Conservation (phyloP, 352 stramenopile genomes). For the Hyaloperonospora arabidopsidis region DNA sequence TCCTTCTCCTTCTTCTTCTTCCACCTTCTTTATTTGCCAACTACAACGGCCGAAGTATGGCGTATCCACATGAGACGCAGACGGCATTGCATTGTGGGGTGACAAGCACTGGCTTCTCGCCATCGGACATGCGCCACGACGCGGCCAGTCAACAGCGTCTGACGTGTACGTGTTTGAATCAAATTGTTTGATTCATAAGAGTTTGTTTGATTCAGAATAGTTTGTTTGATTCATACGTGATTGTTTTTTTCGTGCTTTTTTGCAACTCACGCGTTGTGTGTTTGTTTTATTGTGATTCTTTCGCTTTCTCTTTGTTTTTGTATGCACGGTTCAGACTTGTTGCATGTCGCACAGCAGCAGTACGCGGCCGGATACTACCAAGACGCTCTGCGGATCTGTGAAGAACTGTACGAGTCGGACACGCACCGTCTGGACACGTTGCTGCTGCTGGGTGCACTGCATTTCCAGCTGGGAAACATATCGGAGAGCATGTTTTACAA, state of each 20-base stretch:
- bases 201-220: too few relatives aligned
- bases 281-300: background rate
- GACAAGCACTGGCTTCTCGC: slow-evolving; percentile 15
- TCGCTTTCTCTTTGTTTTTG: background rate
- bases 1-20: too few relatives aligned
- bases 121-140: slow-evolving; percentile 28
- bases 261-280: too few relatives aligned
- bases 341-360: slow-evolving; percentile 73
- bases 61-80: slow-evolving; percentile 26
- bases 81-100: slow-evolving; percentile 16
- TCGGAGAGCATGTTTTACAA: slow-evolving; percentile 93
- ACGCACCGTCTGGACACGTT: slow-evolving; percentile 87
- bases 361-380: slow-evolving; percentile 86
- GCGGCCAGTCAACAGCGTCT: slow-evolving; percentile 55
- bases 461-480: slow-evolving; percentile 91
- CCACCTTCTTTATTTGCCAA: too few relatives aligned
- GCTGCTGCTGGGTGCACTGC: slow-evolving; percentile 87
- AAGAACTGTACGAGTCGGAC: slow-evolving; percentile 85
- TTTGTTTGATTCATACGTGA: too few relatives aligned
- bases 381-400: slow-evolving; percentile 73
- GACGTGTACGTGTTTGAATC: slow-evolving; percentile 42
- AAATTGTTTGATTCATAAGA: background rate
- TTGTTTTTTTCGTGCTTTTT: too few relatives aligned
- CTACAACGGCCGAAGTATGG: slow-evolving; percentile 16
- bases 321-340: slow-evolving; percentile 41